phyloP scores from a whole-genome alignment of 805 yeast species.

The Kodamaea kaohsiungensis region DNA sequence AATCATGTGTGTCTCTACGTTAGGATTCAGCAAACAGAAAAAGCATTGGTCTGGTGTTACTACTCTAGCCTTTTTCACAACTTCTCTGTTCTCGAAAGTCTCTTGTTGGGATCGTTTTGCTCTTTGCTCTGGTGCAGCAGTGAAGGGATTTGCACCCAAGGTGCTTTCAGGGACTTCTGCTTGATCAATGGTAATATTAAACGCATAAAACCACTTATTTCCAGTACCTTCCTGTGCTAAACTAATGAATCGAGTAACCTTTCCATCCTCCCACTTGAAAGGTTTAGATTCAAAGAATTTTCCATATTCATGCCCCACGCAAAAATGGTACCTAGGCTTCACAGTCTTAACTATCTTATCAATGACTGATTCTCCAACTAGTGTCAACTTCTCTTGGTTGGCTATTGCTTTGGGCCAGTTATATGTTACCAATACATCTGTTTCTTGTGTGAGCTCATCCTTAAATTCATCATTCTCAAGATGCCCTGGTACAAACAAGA shows the following conservation, averaged over 20 bases:
- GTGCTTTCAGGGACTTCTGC: background rate
- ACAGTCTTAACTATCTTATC: conserved; percentile 46
- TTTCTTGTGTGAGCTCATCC: conserved; percentile 12
- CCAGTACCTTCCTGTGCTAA: conserved; percentile 58
- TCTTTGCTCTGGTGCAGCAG: background rate
- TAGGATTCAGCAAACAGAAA: conserved; percentile 80
- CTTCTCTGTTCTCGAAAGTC: conserved; percentile 6
- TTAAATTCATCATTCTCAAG: conserved; percentile 10
- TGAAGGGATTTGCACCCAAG: conserved; percentile 29
- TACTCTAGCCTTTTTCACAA: conserved; percentile 26
- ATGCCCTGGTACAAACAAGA: conserved; percentile 45
- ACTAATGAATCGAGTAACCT: conserved; percentile 64
- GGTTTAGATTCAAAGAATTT: conserved; percentile 56
- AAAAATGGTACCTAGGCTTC: conserved; percentile 69
- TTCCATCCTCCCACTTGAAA: conserved; percentile 52
- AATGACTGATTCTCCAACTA: conserved; percentile 45
- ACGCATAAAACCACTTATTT: conserved; percentile 75
- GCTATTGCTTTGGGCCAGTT: conserved; percentile 63
- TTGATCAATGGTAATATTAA: conserved; percentile 32
- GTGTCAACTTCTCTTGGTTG: conserved; percentile 38
- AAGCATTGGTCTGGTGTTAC: conserved; percentile 69
- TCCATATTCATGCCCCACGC: conserved; percentile 51
- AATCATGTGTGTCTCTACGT: conserved; percentile 76
- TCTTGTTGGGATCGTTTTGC: conserved; percentile 16
- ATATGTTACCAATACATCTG: conserved; percentile 58